Percentiles rank a stretch among this genome's conserved stretches.
phyloP scores from a whole-genome alignment of 208 protist species.

The Trypanosoma grayi region DNA sequence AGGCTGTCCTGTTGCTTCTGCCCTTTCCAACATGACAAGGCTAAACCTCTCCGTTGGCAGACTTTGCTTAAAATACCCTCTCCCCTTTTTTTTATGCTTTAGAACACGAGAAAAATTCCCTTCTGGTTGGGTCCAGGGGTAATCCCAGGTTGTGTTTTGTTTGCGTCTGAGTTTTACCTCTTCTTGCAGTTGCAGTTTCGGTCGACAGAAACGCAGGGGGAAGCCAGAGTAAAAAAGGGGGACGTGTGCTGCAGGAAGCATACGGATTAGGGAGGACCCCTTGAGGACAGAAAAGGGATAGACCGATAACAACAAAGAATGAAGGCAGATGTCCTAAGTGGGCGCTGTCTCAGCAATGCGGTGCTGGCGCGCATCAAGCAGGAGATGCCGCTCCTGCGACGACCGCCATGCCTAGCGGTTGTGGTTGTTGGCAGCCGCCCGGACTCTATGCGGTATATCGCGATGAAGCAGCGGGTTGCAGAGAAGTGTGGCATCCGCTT shows the following conservation, averaged over 20 bases:
- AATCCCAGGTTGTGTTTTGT: too few relatives aligned
- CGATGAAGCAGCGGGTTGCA: constrained; percentile 44
- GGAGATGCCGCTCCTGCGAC: constrained; percentile 29
- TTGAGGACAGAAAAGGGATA: too few relatives aligned
- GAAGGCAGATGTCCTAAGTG: constrained; percentile 44
- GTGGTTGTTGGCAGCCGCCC: constrained; percentile 89
- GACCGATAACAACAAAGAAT: background rate
- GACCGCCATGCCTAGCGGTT: constrained; percentile 86
- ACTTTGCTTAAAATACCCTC: background rate
- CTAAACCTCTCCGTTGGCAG: background rate
- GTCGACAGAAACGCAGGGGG: too few relatives aligned
- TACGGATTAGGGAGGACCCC: too few relatives aligned
- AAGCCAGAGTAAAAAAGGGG: too few relatives aligned
- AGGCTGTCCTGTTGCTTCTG: constrained; percentile 4
- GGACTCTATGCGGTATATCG: constrained; percentile 85
- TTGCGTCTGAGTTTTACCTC: too few relatives aligned
- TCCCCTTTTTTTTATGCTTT: background rate
- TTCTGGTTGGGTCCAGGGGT: too few relatives aligned
- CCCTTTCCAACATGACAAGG: background rate
- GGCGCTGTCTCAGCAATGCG: constrained; percentile 36
- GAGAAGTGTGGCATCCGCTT: constrained; percentile 47
- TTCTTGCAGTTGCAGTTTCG: too few relatives aligned
- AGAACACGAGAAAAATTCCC: too few relatives aligned
- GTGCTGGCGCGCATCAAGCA: constrained; percentile 34
- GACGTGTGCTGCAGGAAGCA: too few relatives aligned